Conservation (phyloP, 1,139 yeast genomes). For the Debaryomycetaceae sp. region DNA sequence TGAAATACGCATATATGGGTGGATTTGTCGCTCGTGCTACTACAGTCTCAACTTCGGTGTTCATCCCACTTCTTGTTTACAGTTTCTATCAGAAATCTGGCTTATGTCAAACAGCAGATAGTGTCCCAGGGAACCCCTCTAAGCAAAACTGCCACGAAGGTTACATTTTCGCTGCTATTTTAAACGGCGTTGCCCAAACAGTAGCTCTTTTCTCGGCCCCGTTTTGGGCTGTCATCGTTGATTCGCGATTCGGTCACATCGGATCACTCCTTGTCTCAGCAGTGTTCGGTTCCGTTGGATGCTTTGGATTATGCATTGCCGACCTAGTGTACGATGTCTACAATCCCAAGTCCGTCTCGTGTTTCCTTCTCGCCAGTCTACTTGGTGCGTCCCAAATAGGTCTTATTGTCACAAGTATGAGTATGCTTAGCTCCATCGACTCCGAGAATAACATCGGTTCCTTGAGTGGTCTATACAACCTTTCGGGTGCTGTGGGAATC, state of each 20-base stretch:
- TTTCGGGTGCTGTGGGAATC: slow-evolving; percentile 70
- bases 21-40: slow-evolving; percentile 65
- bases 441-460: slow-evolving; percentile 47
- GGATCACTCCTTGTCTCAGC: slow-evolving; percentile 25
- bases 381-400: slow-evolving; percentile 53
- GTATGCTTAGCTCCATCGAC: slow-evolving; percentile 31
- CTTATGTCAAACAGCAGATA: slow-evolving; percentile 31
- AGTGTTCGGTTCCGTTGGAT: slow-evolving; percentile 39
- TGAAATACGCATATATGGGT: slow-evolving; percentile 56
- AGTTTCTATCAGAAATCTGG: slow-evolving; percentile 51
- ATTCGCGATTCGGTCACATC: slow-evolving; percentile 38
- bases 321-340: slow-evolving; percentile 15
- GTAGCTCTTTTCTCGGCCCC: slow-evolving; percentile 60
- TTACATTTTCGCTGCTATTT: slow-evolving; percentile 60
- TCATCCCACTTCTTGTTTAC: slow-evolving; percentile 62
- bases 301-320: slow-evolving; percentile 26
- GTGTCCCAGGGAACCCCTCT: slow-evolving; percentile 17
- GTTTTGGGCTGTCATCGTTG: slow-evolving; percentile 56
- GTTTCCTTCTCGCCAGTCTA: slow-evolving; percentile 31
- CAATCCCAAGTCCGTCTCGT: slow-evolving; percentile 32
- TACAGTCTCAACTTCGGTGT: slow-evolving; percentile 57
- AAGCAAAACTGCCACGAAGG: slow-evolving; percentile 58
- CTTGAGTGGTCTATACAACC: slow-evolving; percentile 63
- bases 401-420: slow-evolving; percentile 50
- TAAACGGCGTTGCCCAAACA: slow-evolving; percentile 64